Evolutionary conservation across 225 moss, liverwort and hornwort genomes (phyloP).

Genomic region (Rhytidiadelphus loreus): DNA sequence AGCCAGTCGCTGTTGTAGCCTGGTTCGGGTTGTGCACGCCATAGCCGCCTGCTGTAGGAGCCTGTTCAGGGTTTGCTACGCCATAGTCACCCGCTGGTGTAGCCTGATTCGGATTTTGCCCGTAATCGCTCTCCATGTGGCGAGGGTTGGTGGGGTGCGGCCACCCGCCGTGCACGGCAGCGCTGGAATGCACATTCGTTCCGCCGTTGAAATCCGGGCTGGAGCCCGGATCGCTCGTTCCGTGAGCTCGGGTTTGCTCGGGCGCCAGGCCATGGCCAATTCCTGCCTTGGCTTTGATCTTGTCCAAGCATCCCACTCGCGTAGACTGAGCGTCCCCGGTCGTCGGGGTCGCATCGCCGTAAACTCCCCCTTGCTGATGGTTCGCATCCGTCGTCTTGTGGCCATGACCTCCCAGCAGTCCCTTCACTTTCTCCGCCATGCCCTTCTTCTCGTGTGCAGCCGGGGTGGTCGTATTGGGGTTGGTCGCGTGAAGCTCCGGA

Average conservation of each 20-base stretch:
- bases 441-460: slow-evolving; percentile 23
- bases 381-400: background rate
- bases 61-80: background rate
- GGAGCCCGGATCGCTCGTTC: background rate
- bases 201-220: slow-evolving; percentile 29
- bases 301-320: slow-evolving; percentile 38
- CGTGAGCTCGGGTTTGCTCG: background rate
- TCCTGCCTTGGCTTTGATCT: slow-evolving; percentile 34
- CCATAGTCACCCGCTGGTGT: background rate
- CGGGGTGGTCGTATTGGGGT: background rate
- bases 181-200: slow-evolving; percentile 18
- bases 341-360: slow-evolving; percentile 22
- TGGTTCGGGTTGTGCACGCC: background rate
- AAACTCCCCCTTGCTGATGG: background rate
- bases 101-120: background rate
- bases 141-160: slow-evolving; percentile 18
- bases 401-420: slow-evolving; percentile 16
- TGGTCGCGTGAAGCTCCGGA: background rate
- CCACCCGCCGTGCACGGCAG: slow-evolving; percentile 40
- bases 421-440: slow-evolving; percentile 34
- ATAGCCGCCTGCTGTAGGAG: background rate
- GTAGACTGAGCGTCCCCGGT: slow-evolving; percentile 23
- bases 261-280: slow-evolving; percentile 14
- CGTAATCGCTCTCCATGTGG: background rate
- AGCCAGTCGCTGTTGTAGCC: background rate